Evolutionary conservation across 306 rosid species (phyloP).

Genomic region (Ochetophila trinervis): DNA sequence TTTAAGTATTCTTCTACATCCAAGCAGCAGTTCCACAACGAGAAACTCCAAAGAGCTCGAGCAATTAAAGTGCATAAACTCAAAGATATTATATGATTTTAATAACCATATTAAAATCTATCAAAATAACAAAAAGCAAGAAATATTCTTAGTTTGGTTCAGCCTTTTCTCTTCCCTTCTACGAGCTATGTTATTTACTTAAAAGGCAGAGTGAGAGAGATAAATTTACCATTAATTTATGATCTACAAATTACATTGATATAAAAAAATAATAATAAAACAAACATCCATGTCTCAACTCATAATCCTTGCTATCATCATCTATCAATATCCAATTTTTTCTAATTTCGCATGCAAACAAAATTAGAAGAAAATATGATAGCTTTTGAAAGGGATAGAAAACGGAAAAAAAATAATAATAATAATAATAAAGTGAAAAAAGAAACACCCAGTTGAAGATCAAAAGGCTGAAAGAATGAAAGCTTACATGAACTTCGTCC

Average conservation of each 20-base stretch:
- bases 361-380: neutral
- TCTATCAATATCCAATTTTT: neutral
- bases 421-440: neutral
- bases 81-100: neutral
- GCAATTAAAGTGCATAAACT: neutral
- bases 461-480: constrained; percentile 1
- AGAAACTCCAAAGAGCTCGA: neutral
- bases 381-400: neutral
- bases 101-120: neutral
- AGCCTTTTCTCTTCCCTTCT: neutral
- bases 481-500: constrained; percentile 84
- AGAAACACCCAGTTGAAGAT: constrained; percentile 9
- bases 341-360: neutral
- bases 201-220: neutral
- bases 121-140: neutral
- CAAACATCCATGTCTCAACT: neutral
- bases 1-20: neutral
- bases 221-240: neutral
- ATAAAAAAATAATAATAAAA: neutral
- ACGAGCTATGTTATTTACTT: neutral
- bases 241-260: neutral
- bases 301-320: neutral
- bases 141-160: too few species aligned
- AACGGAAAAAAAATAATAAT: neutral
- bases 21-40: too few species aligned